Evolutionary conservation across 257 asterid genomes (phyloP), one percentile per base, ranked within the genome.

Genomic region (Nicotiana noctiflora): DNA sequence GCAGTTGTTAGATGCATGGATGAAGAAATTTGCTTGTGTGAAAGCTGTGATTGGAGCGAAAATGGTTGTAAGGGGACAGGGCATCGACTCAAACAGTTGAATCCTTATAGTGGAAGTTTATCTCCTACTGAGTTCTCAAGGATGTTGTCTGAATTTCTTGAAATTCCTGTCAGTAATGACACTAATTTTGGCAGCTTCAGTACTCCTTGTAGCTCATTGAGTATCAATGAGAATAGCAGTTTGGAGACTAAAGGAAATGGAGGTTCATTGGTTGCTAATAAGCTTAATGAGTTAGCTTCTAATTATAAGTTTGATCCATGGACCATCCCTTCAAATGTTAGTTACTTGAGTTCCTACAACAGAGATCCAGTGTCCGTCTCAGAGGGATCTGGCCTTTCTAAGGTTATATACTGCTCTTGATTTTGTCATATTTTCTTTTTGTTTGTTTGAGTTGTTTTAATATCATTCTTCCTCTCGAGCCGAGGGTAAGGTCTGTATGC

Each of bases 1-100:
- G 96, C 98, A 8, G 77, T 51, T 0, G 84, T 89, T 2, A 87
- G 93, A 17, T 93, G 97, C 86, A 75, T 88, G n/a, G 90, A 90
- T 81, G 92, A 89, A 17, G 84, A 81, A 34, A 37, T 82, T 5
- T 87, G 90, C 13, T 61, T 92, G 12, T 94, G 97, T 67, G 83
- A 83, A 11, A 84, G 61, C 21, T 92, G 98, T 84, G 86, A 86
- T 65, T 85, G 88, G 86, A 84, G 77, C 40, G 86, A 79, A 13
- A 78, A 79, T 63, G 89, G 85, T 12, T 90, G 90, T 68, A 84
- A 82, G 2, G 84, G 85, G 75, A 23, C 84, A 11, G 88, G 86
- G n/a, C 94, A 92, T 85, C 87, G 84, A 75, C 84, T 88, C 7
- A 62, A 81, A 46, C 81, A 77, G 32, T 57, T 91, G 83, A 84